Percentiles rank a stretch among this genome's conserved stretches.
Evolutionary conservation across 2,329 filamentous ascomycete species (phyloP).

Genomic region (Botrytis squamosa): DNA sequence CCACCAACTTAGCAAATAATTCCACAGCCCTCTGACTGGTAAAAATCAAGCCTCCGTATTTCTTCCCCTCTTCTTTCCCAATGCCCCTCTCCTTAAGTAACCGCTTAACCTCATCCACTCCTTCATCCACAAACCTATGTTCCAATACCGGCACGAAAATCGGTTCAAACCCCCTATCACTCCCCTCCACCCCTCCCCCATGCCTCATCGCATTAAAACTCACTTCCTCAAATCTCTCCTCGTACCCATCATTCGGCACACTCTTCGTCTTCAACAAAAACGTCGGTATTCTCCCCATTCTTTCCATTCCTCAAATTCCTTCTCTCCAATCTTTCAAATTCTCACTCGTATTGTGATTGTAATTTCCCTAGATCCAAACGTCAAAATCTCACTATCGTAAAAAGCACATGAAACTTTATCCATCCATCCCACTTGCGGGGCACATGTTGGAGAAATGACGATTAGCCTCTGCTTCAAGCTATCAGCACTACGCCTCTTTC

Average conservation of each 20-base stretch:
- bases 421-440: not conserved
- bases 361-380: not conserved
- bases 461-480: not conserved
- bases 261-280: slow-evolving; percentile 79
- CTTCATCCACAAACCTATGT: slow-evolving; percentile 63
- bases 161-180: slow-evolving; percentile 52
- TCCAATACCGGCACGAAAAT: slow-evolving; percentile 75
- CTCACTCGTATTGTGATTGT: not conserved
- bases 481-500: not conserved
- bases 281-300: slow-evolving; percentile 49
- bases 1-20: slow-evolving; percentile 65
- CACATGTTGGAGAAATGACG: not conserved
- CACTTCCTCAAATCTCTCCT: slow-evolving; percentile 59
- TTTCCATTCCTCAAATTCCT: not conserved
- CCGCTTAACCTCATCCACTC: slow-evolving; percentile 52
- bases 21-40: slow-evolving; percentile 83
- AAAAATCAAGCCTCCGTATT: slow-evolving; percentile 77
- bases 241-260: slow-evolving; percentile 67
- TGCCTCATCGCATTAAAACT: slow-evolving; percentile 19
- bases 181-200: slow-evolving; percentile 29
- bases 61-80: slow-evolving; percentile 38
- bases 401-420: not conserved
- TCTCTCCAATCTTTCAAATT: not conserved
- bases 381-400: not conserved
- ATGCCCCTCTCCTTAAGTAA: slow-evolving; percentile 50